phyloP scores from a whole-genome alignment of 257 asterid genomes.

The Striga asiatica region DNA sequence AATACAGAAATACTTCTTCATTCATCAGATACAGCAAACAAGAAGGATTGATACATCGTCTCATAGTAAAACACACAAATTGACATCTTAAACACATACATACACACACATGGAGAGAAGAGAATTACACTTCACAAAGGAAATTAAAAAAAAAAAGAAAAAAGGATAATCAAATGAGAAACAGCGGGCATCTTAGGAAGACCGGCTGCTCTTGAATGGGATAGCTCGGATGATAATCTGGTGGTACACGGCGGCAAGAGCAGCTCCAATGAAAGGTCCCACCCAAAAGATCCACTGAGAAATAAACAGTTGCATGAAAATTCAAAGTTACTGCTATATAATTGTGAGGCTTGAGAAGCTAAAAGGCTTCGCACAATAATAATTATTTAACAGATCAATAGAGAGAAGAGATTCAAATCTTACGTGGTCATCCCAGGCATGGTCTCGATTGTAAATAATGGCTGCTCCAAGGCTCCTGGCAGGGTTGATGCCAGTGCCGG shows the following conservation, averaged over 20 bases:
- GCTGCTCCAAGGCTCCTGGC: slow-evolving; percentile 77
- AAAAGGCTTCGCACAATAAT: no score
- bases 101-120: not conserved
- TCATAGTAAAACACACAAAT: slow-evolving; percentile 18
- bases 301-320: not conserved
- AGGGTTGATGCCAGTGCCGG: slow-evolving; percentile 82
- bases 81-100: not conserved
- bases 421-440: slow-evolving; percentile 62
- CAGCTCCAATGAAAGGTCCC: slow-evolving; percentile 62
- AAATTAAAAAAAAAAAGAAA: not conserved
- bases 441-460: slow-evolving; percentile 40
- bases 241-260: slow-evolving; percentile 50
- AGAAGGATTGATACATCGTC: not conserved
- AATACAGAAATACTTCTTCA: not conserved
- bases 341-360: no score
- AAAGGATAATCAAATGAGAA: not conserved
- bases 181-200: slow-evolving; percentile 13
- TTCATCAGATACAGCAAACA: slow-evolving; percentile 10
- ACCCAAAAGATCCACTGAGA: slow-evolving; percentile 58
- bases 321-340: no score
- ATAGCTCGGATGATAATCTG: slow-evolving; percentile 51
- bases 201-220: slow-evolving; percentile 41
- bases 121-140: not conserved
- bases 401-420: slow-evolving; percentile 9
- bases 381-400: not conserved